phyloP scores from a whole-genome alignment of 495 filamentous ascomycete genomes.

The Aspergillus affinis region DNA sequence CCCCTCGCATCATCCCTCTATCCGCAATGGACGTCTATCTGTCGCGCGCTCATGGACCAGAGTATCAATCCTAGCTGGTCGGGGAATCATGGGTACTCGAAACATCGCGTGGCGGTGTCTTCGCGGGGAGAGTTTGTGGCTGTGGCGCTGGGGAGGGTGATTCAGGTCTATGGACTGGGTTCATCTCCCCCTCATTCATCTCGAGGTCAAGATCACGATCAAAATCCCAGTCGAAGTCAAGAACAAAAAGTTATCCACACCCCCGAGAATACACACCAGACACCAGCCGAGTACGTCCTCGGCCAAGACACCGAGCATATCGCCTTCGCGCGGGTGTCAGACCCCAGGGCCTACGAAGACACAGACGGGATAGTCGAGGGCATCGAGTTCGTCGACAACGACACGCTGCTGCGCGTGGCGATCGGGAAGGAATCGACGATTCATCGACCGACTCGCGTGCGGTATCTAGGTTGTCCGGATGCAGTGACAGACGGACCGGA shows the following conservation, averaged over 20 bases:
- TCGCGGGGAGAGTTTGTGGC: constrained; percentile 16
- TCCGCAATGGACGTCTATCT: constrained; percentile 20
- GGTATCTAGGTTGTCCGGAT: constrained; percentile 20
- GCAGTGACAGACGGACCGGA: neutral
- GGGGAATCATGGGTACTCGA: constrained; percentile 16
- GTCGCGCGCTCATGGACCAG: constrained; percentile 13
- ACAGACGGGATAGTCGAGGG: constrained; percentile 22
- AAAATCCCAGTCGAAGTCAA: no score
- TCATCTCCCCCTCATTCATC: neutral
- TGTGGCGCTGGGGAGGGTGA: constrained; percentile 15
- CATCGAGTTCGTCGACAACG: constrained; percentile 23
- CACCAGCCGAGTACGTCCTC: constrained; percentile 17
- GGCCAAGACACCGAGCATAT: constrained; percentile 2
- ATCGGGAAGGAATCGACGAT: constrained; percentile 18
- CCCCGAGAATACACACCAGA: constrained; percentile 1
- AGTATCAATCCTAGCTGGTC: constrained; percentile 1
- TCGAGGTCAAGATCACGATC: no score
- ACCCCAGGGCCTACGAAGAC: constrained; percentile 13
- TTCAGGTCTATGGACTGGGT: constrained; percentile 20
- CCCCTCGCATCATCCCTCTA: constrained; percentile 15
- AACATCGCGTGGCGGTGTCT: constrained; percentile 21
- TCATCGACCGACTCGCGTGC: constrained; percentile 17
- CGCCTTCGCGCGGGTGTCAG: constrained; percentile 4
- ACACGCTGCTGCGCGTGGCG: constrained; percentile 22
- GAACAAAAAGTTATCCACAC: no score